phyloP scores from a whole-genome alignment of 352 stramenopile species.

The Phytopythium delawarense region DNA sequence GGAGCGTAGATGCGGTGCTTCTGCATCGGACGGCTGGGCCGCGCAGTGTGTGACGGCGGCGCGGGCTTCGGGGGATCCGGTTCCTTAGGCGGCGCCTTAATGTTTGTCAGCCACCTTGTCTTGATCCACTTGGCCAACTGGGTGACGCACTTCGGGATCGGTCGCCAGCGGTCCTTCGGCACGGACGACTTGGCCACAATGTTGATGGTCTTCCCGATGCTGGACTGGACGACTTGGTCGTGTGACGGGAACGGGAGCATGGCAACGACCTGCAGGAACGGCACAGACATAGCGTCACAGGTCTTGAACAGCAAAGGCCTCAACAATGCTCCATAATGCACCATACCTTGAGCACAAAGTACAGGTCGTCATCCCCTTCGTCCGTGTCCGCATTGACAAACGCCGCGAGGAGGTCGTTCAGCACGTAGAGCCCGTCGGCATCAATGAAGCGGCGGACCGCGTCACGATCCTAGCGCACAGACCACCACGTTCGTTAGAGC shows the following conservation, averaged over 20 bases:
- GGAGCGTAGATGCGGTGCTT: constrained; percentile 6
- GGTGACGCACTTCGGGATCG: constrained; percentile 37
- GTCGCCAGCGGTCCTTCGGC: constrained; percentile 24
- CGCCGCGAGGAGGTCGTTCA: constrained; percentile 45
- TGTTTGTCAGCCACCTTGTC: constrained; percentile 52
- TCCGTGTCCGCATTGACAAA: constrained; percentile 30
- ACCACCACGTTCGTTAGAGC: neutral
- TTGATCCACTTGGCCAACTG: constrained; percentile 73
- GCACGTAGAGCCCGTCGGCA: constrained; percentile 43
- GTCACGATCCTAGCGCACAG: constrained; percentile 33
- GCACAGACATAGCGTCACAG: neutral
- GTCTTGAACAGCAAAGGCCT: neutral
- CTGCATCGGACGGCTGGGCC: constrained; percentile 12
- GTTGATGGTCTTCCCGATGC: constrained; percentile 62
- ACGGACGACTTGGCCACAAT: constrained; percentile 39
- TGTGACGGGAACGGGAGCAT: constrained; percentile 64
- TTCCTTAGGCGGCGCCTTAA: constrained; percentile 19
- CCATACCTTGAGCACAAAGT: constrained; percentile 4
- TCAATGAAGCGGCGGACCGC: constrained; percentile 62
- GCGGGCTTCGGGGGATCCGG: constrained; percentile 2
- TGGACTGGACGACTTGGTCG: constrained; percentile 48
- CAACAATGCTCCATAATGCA: neutral
- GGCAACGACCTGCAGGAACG: constrained; percentile 48
- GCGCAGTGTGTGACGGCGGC: constrained; percentile 5
- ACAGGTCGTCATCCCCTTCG: constrained; percentile 14